Conservation (phyloP, 805 yeast genomes). For the Ogataea dorogensis region DNA sequence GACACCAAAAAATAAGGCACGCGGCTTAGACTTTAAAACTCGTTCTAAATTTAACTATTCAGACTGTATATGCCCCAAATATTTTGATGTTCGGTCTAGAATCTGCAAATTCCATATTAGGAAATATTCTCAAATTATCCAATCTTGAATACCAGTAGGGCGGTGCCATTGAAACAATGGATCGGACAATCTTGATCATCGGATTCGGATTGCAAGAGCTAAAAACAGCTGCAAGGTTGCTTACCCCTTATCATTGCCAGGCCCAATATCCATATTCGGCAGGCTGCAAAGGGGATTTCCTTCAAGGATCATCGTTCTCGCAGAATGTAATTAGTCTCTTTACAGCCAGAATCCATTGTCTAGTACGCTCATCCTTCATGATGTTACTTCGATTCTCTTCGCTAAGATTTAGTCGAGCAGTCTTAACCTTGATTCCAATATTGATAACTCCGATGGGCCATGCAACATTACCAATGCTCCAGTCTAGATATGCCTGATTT, state of each 20-base stretch:
- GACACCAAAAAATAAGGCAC: slow-evolving; percentile 7
- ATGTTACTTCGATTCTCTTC: slow-evolving; percentile 55
- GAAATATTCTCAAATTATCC: slow-evolving; percentile 1
- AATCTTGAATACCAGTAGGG: no score
- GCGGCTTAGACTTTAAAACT: slow-evolving; percentile 6
- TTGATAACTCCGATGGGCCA: slow-evolving; percentile 89
- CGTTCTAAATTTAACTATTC: slow-evolving; percentile 3
- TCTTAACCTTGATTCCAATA: slow-evolving; percentile 77
- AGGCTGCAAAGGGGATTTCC: neutral
- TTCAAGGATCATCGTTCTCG: slow-evolving; percentile 28
- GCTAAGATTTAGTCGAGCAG: slow-evolving; percentile 57
- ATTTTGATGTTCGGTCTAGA: slow-evolving; percentile 13
- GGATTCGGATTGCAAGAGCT: neutral
- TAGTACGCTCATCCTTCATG: slow-evolving; percentile 71
- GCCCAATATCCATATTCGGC: slow-evolving; percentile 3
- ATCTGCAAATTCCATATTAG: slow-evolving; percentile 5
- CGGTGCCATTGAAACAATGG: no score
- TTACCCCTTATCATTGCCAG: neutral
- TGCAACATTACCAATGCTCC: slow-evolving; percentile 84
- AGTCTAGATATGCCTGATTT: slow-evolving; percentile 65
- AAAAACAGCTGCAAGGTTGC: neutral
- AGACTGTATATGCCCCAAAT: no score
- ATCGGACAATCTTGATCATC: no score
- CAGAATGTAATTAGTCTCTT: slow-evolving; percentile 68
- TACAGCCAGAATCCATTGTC: slow-evolving; percentile 73